Conservation (phyloP, 192 early-diverging fungal species). For the Coemansia sp. region DNA sequence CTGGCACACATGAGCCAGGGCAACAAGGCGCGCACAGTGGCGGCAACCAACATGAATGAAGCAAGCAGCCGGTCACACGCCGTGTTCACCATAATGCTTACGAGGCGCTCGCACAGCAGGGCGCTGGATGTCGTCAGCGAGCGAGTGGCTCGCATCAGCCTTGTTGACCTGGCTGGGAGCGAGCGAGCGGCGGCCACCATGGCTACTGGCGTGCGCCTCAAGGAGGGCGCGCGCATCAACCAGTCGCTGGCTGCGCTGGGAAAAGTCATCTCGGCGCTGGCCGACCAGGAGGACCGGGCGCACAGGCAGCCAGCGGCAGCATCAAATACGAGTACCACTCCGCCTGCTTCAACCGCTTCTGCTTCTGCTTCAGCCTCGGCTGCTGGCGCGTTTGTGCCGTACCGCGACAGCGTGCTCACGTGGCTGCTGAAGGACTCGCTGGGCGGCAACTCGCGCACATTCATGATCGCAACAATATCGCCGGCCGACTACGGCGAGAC, state of each 20-base stretch:
- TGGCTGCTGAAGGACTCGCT: constrained; percentile 84
- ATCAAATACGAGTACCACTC: neutral
- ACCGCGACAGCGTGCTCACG: constrained; percentile 87
- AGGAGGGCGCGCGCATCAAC: constrained; percentile 96
- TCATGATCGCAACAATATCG: constrained; percentile 79
- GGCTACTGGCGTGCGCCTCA: constrained; percentile 78
- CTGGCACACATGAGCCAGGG: constrained; percentile 77
- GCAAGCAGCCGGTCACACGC: constrained; percentile 86
- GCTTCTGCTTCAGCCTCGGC: neutral
- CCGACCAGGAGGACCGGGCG: constrained; percentile 61
- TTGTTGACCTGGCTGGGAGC: constrained; percentile 93
- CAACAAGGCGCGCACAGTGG: constrained; percentile 82
- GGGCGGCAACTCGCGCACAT: constrained; percentile 82
- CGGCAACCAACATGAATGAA: constrained; percentile 94
- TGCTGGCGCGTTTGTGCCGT: constrained; percentile 70
- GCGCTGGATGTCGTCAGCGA: constrained; percentile 64
- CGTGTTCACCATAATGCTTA: constrained; percentile 76
- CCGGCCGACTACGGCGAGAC: constrained; percentile 77
- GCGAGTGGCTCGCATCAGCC: constrained; percentile 74
- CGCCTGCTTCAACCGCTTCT: neutral
- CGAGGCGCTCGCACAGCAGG: constrained; percentile 59
- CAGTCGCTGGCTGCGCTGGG: constrained; percentile 88
- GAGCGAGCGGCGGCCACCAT: constrained; percentile 87
- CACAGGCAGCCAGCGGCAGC: constrained; percentile 31
- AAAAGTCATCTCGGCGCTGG: constrained; percentile 90